These are phyloP conservation scores for Mucuna pruriens DNA, from an alignment of 306 rosid genomes.

Conservation along the genomic window DNA sequence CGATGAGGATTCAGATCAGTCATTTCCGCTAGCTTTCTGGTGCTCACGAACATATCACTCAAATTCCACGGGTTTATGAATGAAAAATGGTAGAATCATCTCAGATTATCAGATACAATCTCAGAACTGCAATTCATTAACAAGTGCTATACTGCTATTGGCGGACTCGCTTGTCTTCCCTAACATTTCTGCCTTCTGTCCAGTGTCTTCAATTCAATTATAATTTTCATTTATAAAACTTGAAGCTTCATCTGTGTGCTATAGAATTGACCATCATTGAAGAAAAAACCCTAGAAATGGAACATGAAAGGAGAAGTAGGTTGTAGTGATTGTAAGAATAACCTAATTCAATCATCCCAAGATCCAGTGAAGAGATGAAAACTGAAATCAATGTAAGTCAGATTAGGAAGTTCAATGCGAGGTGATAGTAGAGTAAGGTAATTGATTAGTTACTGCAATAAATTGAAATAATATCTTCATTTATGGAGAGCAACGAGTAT, in stretches of 20 bases:
- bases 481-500: neutral
- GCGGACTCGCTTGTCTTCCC: neutral
- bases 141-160: neutral
- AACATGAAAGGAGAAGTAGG: neutral
- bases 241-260: neutral
- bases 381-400: neutral
- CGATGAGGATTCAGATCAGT: neutral
- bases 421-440: conserved; percentile 11
- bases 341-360: conserved; percentile 36
- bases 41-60: conserved; percentile 14
- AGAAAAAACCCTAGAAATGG: neutral
- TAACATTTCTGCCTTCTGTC: neutral
- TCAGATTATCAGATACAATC: neutral
- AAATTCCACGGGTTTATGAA: neutral
- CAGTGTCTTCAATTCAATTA: neutral
- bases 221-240: neutral
- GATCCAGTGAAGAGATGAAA: conserved; percentile 19
- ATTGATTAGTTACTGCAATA: neutral
- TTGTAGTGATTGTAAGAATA: neutral
- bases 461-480: neutral
- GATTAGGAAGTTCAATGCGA: conserved; percentile 8
- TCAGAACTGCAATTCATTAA: neutral
- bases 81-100: neutral
- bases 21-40: neutral
- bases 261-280: neutral